phyloP scores from a whole-genome alignment of 1,284 basidiomycete species.

The Puccinia hordei region DNA sequence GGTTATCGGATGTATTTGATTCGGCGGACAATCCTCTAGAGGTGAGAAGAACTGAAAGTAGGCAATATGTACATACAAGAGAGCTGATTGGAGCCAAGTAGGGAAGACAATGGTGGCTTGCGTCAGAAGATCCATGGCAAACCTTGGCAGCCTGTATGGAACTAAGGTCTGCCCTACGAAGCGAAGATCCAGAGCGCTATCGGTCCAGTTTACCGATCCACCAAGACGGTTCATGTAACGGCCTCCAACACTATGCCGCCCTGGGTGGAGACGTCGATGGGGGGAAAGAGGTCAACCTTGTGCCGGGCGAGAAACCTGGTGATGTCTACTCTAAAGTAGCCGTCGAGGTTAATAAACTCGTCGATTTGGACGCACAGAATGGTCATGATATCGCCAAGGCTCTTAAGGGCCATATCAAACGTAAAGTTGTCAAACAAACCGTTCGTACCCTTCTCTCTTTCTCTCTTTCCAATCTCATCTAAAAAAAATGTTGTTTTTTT shows the following conservation, averaged over 20 bases:
- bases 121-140: slow-evolving; percentile 96
- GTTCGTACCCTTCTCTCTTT: slow-evolving; percentile 62
- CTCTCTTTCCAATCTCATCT: background rate
- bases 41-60: too few species aligned
- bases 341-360: slow-evolving; percentile 68
- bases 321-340: slow-evolving; percentile 98
- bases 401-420: slow-evolving; percentile 76
- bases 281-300: slow-evolving; percentile 89
- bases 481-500: slow-evolving; percentile 29
- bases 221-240: slow-evolving; percentile 98
- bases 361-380: slow-evolving; percentile 62
- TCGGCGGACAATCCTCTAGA: slow-evolving; percentile 80
- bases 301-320: slow-evolving; percentile 79
- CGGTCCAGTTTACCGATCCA: slow-evolving; percentile 83
- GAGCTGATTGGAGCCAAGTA: slow-evolving; percentile 54
- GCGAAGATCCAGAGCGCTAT: slow-evolving; percentile 72
- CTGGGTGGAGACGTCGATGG: slow-evolving; percentile 89
- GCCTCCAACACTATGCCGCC: slow-evolving; percentile 97
- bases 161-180: slow-evolving; percentile 74
- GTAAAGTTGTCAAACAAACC: slow-evolving; percentile 98
- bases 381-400: slow-evolving; percentile 68
- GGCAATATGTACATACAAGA: too few species aligned
- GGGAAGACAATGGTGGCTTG: slow-evolving; percentile 72
- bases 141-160: slow-evolving; percentile 91
- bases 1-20: slow-evolving; percentile 77